These are phyloP conservation scores for Hypoxylon sp. DNA, from an alignment of 2,329 filamentous ascomycete genomes.

Conservation along the genomic window DNA sequence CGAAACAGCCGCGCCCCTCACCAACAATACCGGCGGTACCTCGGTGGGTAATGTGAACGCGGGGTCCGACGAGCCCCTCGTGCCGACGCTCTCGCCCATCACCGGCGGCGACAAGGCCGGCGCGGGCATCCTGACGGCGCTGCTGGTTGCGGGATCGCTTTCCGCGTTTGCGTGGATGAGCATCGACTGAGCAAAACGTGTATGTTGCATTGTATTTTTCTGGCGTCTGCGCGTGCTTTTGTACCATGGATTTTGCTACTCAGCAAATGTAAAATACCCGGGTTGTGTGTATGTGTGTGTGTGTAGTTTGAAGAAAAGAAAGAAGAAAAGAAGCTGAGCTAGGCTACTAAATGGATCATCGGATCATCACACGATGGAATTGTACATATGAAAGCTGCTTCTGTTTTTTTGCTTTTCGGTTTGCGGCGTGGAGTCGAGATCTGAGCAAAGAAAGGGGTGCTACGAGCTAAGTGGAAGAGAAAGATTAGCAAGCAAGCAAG, in stretches of 20 bases:
- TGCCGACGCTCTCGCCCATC: conserved; percentile 50
- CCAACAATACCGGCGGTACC: conserved; percentile 64
- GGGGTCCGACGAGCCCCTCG: conserved; percentile 52
- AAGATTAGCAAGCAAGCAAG: conserved; percentile 4
- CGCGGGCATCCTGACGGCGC: conserved; percentile 61
- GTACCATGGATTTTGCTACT: conserved; percentile 25
- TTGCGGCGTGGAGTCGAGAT: conserved; percentile 11
- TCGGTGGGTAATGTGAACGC: conserved; percentile 59
- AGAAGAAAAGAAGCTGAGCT: background rate
- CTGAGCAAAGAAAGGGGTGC: background rate
- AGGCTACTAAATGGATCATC: conserved; percentile 7
- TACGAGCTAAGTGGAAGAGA: background rate
- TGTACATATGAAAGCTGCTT: conserved; percentile 20
- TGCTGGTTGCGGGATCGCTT: conserved; percentile 56
- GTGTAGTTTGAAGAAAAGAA: background rate
- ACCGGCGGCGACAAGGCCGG: conserved; percentile 61
- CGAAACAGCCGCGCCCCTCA: conserved; percentile 57
- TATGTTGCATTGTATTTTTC: background rate
- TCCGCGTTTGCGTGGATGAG: conserved; percentile 66
- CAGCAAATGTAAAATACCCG: conserved; percentile 32
- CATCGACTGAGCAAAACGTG: conserved; percentile 42
- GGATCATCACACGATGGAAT: conserved; percentile 9
- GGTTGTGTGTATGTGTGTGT: too few relatives aligned
- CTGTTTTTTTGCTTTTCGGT: background rate
- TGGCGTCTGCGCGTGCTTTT: conserved; percentile 22